Percentiles rank a stretch among this genome's conserved stretches.
Conservation (phyloP, 2,329 filamentous ascomycete genomes). For the Penicillium oxalicum region DNA sequence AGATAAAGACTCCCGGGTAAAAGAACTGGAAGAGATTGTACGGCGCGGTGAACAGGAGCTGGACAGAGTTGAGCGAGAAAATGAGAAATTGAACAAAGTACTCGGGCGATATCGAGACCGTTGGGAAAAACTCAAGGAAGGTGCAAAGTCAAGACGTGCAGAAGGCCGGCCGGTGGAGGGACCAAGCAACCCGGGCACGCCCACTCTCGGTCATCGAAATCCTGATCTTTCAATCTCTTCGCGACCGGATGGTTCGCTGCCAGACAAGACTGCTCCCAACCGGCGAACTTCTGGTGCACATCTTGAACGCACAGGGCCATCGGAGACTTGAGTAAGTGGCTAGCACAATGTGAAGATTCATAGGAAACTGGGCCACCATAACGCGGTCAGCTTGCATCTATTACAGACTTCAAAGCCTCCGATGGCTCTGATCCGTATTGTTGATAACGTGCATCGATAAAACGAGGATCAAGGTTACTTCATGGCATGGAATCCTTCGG, state of each 20-base stretch:
- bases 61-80: slow-evolving; percentile 56
- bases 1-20: slow-evolving; percentile 49
- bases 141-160: slow-evolving; percentile 44
- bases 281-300: not conserved
- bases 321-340: not conserved
- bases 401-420: no score
- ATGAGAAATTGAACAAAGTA: slow-evolving; percentile 53
- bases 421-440: no score
- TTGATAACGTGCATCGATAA: no score
- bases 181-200: slow-evolving; percentile 6
- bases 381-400: no score
- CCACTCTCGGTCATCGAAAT: slow-evolving; percentile 3
- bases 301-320: not conserved
- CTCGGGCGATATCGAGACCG: slow-evolving; percentile 55
- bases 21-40: slow-evolving; percentile 64
- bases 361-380: no score
- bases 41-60: slow-evolving; percentile 53
- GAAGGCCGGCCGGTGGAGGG: slow-evolving; percentile 18
- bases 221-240: slow-evolving; percentile 9
- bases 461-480: no score
- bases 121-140: slow-evolving; percentile 65
- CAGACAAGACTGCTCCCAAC: not conserved
- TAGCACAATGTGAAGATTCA: no score
- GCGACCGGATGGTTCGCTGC: slow-evolving; percentile 4
- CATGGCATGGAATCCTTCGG: no score